Percentiles rank a stretch among this genome's conserved stretches.
phyloP scores from a whole-genome alignment of 306 rosid genomes.

The Abrus precatorius region DNA sequence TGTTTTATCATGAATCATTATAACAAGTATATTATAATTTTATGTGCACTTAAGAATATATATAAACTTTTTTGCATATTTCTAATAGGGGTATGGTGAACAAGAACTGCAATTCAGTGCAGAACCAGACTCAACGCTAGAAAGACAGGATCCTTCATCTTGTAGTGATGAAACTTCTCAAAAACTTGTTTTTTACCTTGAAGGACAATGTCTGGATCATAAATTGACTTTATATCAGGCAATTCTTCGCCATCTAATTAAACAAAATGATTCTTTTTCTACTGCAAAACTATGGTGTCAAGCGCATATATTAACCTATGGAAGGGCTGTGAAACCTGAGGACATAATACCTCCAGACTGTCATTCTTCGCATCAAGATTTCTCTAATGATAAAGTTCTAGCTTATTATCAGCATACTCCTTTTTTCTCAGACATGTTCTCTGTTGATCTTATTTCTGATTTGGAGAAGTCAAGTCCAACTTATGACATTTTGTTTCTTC shows the following conservation, averaged over 20 bases:
- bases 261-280: slow-evolving; percentile 66
- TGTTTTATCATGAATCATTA: slow-evolving; percentile 27
- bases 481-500: slow-evolving; percentile 74
- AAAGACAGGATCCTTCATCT: slow-evolving; percentile 55
- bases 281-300: slow-evolving; percentile 75
- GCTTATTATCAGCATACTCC: slow-evolving; percentile 64
- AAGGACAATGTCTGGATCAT: slow-evolving; percentile 71
- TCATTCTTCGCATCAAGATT: slow-evolving; percentile 51
- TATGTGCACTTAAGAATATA: not conserved
- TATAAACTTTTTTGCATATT: slow-evolving; percentile 40
- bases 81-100: slow-evolving; percentile 59
- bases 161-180: slow-evolving; percentile 60
- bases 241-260: slow-evolving; percentile 72
- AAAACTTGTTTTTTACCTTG: slow-evolving; percentile 78
- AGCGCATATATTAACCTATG: slow-evolving; percentile 77
- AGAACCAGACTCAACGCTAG: slow-evolving; percentile 57
- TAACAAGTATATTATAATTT: slow-evolving; percentile 10
- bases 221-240: slow-evolving; percentile 84
- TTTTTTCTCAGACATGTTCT: slow-evolving; percentile 70
- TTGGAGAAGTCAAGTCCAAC: slow-evolving; percentile 78
- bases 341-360: slow-evolving; percentile 48
- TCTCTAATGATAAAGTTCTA: slow-evolving; percentile 50
- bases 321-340: slow-evolving; percentile 55
- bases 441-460: slow-evolving; percentile 78
- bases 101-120: slow-evolving; percentile 56